A percentile compares a stretch with the other conserved stretches of the same genome.
These are phyloP conservation scores for Hortiboletus campestris DNA, from an alignment of 768 basidiomycete genomes.

Conservation along the genomic window DNA sequence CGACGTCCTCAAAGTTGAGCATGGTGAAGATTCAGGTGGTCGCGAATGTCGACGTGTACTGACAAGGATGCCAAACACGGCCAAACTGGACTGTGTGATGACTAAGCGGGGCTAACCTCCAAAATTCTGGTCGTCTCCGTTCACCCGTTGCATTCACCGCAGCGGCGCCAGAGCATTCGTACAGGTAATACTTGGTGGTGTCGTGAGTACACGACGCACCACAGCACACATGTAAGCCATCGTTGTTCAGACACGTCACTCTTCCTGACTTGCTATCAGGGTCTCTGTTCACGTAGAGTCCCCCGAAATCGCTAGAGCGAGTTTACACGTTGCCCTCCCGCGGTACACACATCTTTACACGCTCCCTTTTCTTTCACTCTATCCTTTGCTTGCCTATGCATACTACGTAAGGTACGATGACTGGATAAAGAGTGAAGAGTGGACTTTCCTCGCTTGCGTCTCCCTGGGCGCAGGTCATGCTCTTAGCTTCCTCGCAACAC, in stretches of 20 bases:
- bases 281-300: slow-evolving; percentile 55
- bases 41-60: slow-evolving; percentile 30
- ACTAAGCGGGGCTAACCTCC: slow-evolving; percentile 15
- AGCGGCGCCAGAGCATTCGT: too few species aligned
- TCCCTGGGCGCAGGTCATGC: slow-evolving; percentile 84
- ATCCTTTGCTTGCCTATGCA: slow-evolving; percentile 83
- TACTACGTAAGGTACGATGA: slow-evolving; percentile 90
- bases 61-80: slow-evolving; percentile 16
- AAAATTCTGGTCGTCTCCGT: too few species aligned
- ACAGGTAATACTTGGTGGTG: too few species aligned
- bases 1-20: slow-evolving; percentile 94
- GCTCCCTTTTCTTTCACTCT: slow-evolving; percentile 74
- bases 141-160: too few species aligned
- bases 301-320: slow-evolving; percentile 64
- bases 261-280: slow-evolving; percentile 25
- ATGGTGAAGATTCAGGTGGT: slow-evolving; percentile 36
- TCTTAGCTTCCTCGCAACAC: slow-evolving; percentile 86
- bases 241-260: slow-evolving; percentile 10
- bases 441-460: slow-evolving; percentile 94
- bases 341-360: slow-evolving; percentile 72
- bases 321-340: slow-evolving; percentile 64
- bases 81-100: slow-evolving; percentile 19
- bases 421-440: slow-evolving; percentile 92
- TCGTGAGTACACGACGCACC: too few species aligned
- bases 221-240: too few species aligned